Percentiles rank a stretch among this genome's conserved stretches.
Conservation (phyloP, 2,329 filamentous ascomycete species). For the Talaromyces islandicus region DNA sequence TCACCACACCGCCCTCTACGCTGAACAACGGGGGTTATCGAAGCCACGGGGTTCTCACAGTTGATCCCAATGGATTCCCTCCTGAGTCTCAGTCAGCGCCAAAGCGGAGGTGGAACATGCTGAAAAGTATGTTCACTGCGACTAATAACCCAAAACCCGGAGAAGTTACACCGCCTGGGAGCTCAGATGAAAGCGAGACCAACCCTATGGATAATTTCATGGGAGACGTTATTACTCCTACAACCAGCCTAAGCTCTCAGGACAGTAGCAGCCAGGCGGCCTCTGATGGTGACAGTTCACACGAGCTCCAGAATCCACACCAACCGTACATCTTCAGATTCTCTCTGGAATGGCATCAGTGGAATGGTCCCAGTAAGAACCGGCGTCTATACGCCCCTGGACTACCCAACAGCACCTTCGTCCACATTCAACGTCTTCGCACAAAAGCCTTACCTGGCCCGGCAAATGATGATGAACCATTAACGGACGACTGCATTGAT, state of each 20-base stretch:
- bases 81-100: conserved; percentile 14
- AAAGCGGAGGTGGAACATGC: conserved; percentile 45
- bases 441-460: conserved; percentile 14
- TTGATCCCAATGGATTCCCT: conserved; percentile 14
- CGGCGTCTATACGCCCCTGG: conserved; percentile 50
- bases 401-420: conserved; percentile 52
- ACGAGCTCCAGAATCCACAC: conserved; percentile 38
- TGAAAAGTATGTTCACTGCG: conserved; percentile 46
- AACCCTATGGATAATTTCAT: conserved; percentile 16
- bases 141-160: conserved; percentile 40
- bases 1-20: conserved; percentile 40
- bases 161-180: conserved; percentile 35
- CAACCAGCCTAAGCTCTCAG: conserved; percentile 17
- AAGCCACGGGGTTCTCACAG: conserved; percentile 9
- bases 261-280: conserved; percentile 18
- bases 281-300: conserved; percentile 18
- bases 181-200: conserved; percentile 31
- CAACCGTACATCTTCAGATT: conserved; percentile 61
- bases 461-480: conserved; percentile 13
- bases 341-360: conserved; percentile 59
- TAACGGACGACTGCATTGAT: conserved; percentile 13
- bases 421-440: conserved; percentile 42
- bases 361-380: conserved; percentile 45
- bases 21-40: conserved; percentile 4
- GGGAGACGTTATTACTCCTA: conserved; percentile 13